A percentile compares a stretch with the other conserved stretches of the same genome.
These are phyloP conservation scores for Teratosphaeria pseudoeucalypti DNA, from an alignment of 2,329 filamentous ascomycete species.

Conservation along the genomic window DNA sequence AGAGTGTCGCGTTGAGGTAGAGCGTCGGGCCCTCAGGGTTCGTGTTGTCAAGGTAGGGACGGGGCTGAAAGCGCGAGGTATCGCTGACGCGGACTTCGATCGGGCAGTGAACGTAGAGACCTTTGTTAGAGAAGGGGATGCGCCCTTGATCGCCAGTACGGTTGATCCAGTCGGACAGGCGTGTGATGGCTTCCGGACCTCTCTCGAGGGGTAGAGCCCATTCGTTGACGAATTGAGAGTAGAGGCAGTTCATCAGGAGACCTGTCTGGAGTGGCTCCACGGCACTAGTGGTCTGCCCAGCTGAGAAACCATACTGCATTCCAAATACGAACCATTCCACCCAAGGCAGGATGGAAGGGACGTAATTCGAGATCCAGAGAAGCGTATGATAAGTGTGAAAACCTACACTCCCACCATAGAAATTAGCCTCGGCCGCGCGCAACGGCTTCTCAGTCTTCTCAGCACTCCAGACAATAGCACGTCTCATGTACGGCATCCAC, in stretches of 20 bases:
- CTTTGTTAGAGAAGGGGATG: slow-evolving; percentile 73
- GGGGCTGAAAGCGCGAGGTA: slow-evolving; percentile 43
- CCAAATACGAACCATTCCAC: slow-evolving; percentile 96
- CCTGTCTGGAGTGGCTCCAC: slow-evolving; percentile 72
- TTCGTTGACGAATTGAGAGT: slow-evolving; percentile 97
- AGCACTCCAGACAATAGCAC: slow-evolving; percentile 84
- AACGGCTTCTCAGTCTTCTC: slow-evolving; percentile 58
- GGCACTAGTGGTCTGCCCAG: slow-evolving; percentile 57
- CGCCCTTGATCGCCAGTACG: slow-evolving; percentile 53
- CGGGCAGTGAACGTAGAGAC: slow-evolving; percentile 77
- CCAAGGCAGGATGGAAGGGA: slow-evolving; percentile 72
- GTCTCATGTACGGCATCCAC: slow-evolving; percentile 91
- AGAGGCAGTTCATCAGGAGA: slow-evolving; percentile 91
- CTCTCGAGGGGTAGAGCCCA: slow-evolving; percentile 84
- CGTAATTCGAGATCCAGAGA: slow-evolving; percentile 65
- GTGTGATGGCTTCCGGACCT: slow-evolving; percentile 75
- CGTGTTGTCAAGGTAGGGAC: slow-evolving; percentile 65
- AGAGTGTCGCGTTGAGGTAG: slow-evolving; percentile 84
- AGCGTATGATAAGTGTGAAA: slow-evolving; percentile 89
- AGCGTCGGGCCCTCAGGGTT: slow-evolving; percentile 59
- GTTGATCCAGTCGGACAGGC: slow-evolving; percentile 79
- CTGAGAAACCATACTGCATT: slow-evolving; percentile 88
- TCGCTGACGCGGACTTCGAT: slow-evolving; percentile 83
- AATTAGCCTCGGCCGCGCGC: slow-evolving; percentile 53
- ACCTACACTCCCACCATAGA: slow-evolving; percentile 72